Base-by-base conservation (phyloP, 352 stramenopile species). In the Phytophthora europaea region DNA sequence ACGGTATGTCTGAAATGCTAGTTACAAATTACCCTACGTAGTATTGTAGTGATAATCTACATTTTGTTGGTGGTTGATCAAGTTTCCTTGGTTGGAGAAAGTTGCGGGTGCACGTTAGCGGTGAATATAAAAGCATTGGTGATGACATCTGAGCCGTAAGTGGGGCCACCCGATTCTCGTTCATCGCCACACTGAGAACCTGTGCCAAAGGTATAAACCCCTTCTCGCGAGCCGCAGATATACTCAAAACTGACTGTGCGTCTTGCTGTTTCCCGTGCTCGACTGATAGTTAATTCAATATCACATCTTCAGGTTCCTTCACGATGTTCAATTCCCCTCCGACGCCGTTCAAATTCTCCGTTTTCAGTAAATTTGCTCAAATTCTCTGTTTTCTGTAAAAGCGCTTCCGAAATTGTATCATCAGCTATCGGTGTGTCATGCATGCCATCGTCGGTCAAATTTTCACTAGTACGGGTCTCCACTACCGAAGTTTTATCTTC, bases 121-220 rank as follows among this genome's bases (percentile, higher is more conserved):
- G n/a, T n/a, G n/a, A n/a, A n/a, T n/a, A n/a, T n/a, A n/a, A n/a
- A n/a, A n/a, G n/a, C n/a, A n/a, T n/a, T n/a, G n/a, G n/a, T n/a
- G n/a, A n/a, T n/a, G n/a, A n/a, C n/a, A n/a, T n/a, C n/a, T n/a
- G n/a, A n/a, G n/a, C n/a, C n/a, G n/a, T n/a, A n/a, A n/a, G n/a
- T n/a, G n/a, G n/a, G n/a, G n/a, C n/a, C n/a, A n/a, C n/a, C n/a
- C n/a, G n/a, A n/a, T n/a, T n/a, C n/a, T n/a, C n/a, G 12, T 65
- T 53, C 2, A 56, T 48, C 12, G 59, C 69, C 2, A 91, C 82
- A 34, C 75, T 87, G 28, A 87, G 48, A 48, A 91, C 65, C 40
- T 89, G 69, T 0, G 83, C 85, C 48, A 91, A 88, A 4, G 85
- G 83, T 31, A 62, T 12, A 9, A 79, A 61, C 0, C 63, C 67